Percentiles rank a stretch among this genome's conserved stretches.
phyloP scores from a whole-genome alignment of 1,284 basidiomycete genomes.

The Takashimella koratensis region DNA sequence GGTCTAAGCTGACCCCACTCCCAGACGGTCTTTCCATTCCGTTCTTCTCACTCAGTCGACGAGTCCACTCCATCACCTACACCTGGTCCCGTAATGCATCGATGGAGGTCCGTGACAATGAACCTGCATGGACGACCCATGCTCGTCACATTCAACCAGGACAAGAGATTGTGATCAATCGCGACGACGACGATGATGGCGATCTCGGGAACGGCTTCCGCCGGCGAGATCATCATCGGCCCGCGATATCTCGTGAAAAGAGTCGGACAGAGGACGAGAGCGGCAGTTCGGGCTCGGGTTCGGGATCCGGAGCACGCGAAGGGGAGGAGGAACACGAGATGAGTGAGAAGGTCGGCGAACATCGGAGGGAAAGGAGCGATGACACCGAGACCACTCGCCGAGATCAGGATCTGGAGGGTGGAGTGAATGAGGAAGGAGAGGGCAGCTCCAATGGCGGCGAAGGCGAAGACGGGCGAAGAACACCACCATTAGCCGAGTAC shows the following conservation, averaged over 20 bases:
- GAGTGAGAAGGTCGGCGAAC: slow-evolving; percentile 22
- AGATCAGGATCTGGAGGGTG: slow-evolving; percentile 13
- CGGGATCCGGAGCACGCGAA: slow-evolving; percentile 17
- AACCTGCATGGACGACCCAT: slow-evolving; percentile 72
- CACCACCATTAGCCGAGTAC: slow-evolving; percentile 56
- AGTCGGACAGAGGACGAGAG: slow-evolving; percentile 13
- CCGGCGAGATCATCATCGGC: slow-evolving; percentile 1
- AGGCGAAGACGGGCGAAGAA: slow-evolving; percentile 31
- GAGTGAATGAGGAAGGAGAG: slow-evolving; percentile 19
- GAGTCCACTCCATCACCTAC: slow-evolving; percentile 81
- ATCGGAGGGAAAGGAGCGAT: slow-evolving; percentile 2
- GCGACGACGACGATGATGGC: slow-evolving; percentile 56
- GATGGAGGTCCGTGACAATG: slow-evolving; percentile 50
- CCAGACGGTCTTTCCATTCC: slow-evolving; percentile 87
- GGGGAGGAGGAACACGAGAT: slow-evolving; percentile 28
- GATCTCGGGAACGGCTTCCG: slow-evolving; percentile 28
- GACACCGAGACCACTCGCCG: slow-evolving; percentile 16
- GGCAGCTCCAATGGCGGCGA: slow-evolving; percentile 14
- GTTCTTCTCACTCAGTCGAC: slow-evolving; percentile 80
- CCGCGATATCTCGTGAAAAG: slow-evolving; percentile 10
- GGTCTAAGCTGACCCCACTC: neutral
- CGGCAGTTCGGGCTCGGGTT: slow-evolving; percentile 19
- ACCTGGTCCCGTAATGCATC: slow-evolving; percentile 74
- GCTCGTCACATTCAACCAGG: slow-evolving; percentile 62
- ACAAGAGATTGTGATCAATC: slow-evolving; percentile 76